These are phyloP conservation scores for Candida sp. DNA, from an alignment of 1,139 yeast genomes.

Conservation along the genomic window DNA sequence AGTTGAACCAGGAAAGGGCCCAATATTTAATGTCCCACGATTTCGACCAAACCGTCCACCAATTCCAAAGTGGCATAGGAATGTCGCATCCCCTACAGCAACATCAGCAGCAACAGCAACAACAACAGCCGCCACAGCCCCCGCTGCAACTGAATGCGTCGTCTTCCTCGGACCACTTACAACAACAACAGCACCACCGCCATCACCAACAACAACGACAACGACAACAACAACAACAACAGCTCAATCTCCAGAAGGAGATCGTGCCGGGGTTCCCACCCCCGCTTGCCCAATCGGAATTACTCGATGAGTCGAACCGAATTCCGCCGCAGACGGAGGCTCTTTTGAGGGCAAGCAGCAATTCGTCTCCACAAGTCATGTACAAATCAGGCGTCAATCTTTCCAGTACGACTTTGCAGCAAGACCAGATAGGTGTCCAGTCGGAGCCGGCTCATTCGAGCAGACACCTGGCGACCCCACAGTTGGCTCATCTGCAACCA, in stretches of 20 bases:
- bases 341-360: background rate
- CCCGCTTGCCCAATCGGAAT: conserved; percentile 2
- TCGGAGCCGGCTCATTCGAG: background rate
- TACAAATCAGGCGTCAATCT: conserved; percentile 1
- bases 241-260: background rate
- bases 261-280: conserved; percentile 1
- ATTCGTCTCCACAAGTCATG: background rate
- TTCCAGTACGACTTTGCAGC: background rate
- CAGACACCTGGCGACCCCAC: background rate
- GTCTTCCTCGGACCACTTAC: background rate
- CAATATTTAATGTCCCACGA: conserved; percentile 6
- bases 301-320: background rate
- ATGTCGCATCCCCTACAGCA: background rate
- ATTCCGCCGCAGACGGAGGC: background rate
- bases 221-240: conserved; percentile 1
- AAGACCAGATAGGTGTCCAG: background rate
- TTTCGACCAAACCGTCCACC: conserved; percentile 8
- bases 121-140: background rate
- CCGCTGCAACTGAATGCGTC: background rate
- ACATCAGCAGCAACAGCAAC: conserved; percentile 7
- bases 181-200: no score
- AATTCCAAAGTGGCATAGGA: conserved; percentile 3
- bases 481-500: background rate
- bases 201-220: no score
- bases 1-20: conserved; percentile 8